Evolutionary conservation across 2,329 filamentous ascomycete genomes (phyloP).

Genomic region (Aspergillus pseudonomiae): DNA sequence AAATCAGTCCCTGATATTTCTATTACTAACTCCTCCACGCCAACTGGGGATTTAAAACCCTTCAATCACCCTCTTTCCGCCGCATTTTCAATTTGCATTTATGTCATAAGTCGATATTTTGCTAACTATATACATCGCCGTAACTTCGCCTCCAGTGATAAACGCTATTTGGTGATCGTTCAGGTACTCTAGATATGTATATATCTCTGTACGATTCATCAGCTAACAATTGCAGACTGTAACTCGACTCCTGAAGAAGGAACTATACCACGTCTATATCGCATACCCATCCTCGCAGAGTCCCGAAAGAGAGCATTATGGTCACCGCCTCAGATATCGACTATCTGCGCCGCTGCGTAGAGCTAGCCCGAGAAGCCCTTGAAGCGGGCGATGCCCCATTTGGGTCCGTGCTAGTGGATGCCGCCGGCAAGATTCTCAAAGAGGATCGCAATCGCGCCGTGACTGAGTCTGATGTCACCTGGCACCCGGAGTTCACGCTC

Average conservation of each 20-base stretch:
- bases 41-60: too few relatives aligned
- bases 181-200: too few relatives aligned
- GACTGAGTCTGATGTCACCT: slow-evolving; percentile 15
- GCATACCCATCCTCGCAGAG: not conserved
- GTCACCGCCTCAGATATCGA: slow-evolving; percentile 11
- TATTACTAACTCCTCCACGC: too few relatives aligned
- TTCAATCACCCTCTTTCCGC: accelerated
- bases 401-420: slow-evolving; percentile 17
- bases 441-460: slow-evolving; percentile 20
- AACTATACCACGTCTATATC: not conserved
- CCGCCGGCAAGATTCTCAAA: slow-evolving; percentile 11
- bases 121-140: too few relatives aligned
- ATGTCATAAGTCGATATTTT: accelerated
- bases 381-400: slow-evolving; percentile 19
- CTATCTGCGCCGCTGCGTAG: slow-evolving; percentile 15
- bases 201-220: not conserved
- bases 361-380: slow-evolving; percentile 16
- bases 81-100: accelerated
- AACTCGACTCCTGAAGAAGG: not conserved
- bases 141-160: too few relatives aligned
- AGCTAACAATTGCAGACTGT: not conserved
- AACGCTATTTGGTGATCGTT: too few relatives aligned
- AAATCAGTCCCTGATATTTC: too few relatives aligned
- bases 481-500: slow-evolving; percentile 19
- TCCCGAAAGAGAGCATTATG: not conserved